phyloP scores from a whole-genome alignment of 345 rosid genomes.

The Schrenkiella parvula region DNA sequence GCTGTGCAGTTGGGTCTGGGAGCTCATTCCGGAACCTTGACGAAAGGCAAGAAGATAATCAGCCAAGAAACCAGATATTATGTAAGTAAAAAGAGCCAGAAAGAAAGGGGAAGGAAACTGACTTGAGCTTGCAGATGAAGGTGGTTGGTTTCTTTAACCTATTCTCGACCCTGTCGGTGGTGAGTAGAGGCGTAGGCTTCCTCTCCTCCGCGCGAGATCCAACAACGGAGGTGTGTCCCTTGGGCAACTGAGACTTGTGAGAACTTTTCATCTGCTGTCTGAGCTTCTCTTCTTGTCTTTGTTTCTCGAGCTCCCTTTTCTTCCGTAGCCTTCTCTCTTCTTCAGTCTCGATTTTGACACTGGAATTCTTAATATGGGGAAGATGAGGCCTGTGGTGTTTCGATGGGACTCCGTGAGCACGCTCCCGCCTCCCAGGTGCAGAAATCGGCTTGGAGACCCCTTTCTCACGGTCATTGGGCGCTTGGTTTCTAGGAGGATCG shows the following conservation, averaged over 20 bases:
- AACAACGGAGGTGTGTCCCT: slow-evolving; percentile 67
- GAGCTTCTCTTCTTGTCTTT: slow-evolving; percentile 49
- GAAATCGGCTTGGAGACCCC: slow-evolving; percentile 26
- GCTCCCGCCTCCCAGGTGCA: slow-evolving; percentile 45
- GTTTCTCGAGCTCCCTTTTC: slow-evolving; percentile 90
- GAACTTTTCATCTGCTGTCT: slow-evolving; percentile 45
- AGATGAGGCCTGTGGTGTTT: slow-evolving; percentile 49
- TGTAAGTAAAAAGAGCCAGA: background rate
- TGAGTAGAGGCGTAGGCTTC: slow-evolving; percentile 63
- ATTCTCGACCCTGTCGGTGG: slow-evolving; percentile 79
- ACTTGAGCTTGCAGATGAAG: slow-evolving; percentile 97
- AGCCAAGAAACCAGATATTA: background rate
- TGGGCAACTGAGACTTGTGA: slow-evolving; percentile 54
- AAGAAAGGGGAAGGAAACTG: slow-evolving; percentile 36
- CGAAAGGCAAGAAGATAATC: slow-evolving; percentile 9
- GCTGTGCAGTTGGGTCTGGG: slow-evolving; percentile 92
- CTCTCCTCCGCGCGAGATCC: slow-evolving; percentile 81
- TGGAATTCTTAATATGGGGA: slow-evolving; percentile 44
- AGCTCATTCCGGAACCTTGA: slow-evolving; percentile 94
- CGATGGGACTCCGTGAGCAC: slow-evolving; percentile 36
- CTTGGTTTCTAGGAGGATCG: slow-evolving; percentile 49
- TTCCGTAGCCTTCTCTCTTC: slow-evolving; percentile 89
- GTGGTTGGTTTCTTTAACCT: slow-evolving; percentile 99
- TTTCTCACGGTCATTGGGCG: slow-evolving; percentile 42
- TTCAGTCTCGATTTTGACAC: slow-evolving; percentile 77